Percentiles rank a stretch among this genome's conserved stretches.
Evolutionary conservation across 257 asterid species (phyloP).

Genomic region (Solanum chiquidenum): DNA sequence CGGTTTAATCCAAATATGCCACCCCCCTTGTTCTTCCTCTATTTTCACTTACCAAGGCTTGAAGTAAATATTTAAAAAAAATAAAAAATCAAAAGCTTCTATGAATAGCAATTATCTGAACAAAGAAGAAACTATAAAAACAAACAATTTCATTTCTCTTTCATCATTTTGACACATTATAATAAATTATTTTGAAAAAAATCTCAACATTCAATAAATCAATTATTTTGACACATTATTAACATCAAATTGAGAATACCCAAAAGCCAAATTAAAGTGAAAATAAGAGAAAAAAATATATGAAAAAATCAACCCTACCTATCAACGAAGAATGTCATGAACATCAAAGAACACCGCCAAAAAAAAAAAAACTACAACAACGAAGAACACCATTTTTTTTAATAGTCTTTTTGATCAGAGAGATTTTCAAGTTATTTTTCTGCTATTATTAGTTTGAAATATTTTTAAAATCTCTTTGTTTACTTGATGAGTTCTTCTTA

Average conservation of each 20-base stretch:
- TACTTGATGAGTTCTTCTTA: no score
- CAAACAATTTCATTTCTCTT: neutral
- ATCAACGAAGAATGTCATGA: neutral
- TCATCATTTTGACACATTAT: neutral
- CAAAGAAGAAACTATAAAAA: neutral
- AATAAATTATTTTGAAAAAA: neutral
- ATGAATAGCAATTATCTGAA: neutral
- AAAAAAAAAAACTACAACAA: no score
- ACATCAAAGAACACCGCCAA: neutral
- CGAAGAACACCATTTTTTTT: no score
- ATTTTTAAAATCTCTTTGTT: neutral
- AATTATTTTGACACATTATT: neutral
- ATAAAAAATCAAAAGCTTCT: neutral
- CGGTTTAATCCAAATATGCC: no score
- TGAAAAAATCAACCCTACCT: neutral
- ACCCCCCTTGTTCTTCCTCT: no score
- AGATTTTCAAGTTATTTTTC: neutral
- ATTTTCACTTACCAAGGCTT: no score
- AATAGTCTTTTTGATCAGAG: neutral
- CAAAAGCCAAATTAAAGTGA: neutral
- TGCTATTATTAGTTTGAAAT: neutral
- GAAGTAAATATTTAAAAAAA: no score
- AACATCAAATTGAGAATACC: neutral
- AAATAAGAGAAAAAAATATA: neutral
- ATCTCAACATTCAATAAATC: neutral